Conservation (phyloP, 2,329 filamentous ascomycete genomes). For the Pseudofabraea citricarpa region DNA sequence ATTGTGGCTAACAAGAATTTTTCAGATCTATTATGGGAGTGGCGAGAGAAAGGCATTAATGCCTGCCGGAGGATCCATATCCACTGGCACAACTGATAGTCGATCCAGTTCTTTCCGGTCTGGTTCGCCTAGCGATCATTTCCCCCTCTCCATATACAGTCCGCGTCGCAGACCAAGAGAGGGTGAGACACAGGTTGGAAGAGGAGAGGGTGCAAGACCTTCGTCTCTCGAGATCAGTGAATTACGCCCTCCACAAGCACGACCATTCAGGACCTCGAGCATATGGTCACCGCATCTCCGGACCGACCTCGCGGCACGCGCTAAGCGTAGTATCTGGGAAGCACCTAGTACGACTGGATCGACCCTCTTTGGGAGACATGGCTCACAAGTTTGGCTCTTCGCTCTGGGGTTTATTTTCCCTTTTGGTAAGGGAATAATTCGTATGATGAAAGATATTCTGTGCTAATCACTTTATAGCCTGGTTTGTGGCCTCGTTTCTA, state of each 20-base stretch:
- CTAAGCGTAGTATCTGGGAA: constrained; percentile 62
- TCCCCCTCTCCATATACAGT: constrained; percentile 40
- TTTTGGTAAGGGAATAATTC: constrained; percentile 47
- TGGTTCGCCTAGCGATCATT: constrained; percentile 46
- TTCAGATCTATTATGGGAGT: constrained; percentile 63
- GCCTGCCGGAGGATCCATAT: constrained; percentile 22
- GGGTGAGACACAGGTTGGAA: constrained; percentile 14
- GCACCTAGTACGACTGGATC: constrained; percentile 62
- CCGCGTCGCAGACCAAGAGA: constrained; percentile 34
- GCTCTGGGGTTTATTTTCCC: constrained; percentile 74
- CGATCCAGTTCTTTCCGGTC: constrained; percentile 40
- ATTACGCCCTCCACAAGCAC: constrained; percentile 8
- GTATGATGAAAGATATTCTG: not conserved
- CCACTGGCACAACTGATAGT: constrained; percentile 33
- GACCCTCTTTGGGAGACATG: constrained; percentile 59
- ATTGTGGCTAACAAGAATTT: not conserved
- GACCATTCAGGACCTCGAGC: constrained; percentile 38
- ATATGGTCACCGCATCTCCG: constrained; percentile 66
- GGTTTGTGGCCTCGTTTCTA: constrained; percentile 74
- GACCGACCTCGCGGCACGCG: constrained; percentile 48
- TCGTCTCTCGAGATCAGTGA: constrained; percentile 41
- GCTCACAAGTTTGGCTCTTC: constrained; percentile 72
- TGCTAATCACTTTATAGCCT: constrained; percentile 44
- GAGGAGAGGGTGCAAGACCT: constrained; percentile 19
- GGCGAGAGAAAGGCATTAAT: constrained; percentile 52